A percentile compares a stretch with the other conserved stretches of the same genome.
Evolutionary conservation across 495 filamentous ascomycete genomes (phyloP).

Genomic region (Penicillium paxilli): DNA sequence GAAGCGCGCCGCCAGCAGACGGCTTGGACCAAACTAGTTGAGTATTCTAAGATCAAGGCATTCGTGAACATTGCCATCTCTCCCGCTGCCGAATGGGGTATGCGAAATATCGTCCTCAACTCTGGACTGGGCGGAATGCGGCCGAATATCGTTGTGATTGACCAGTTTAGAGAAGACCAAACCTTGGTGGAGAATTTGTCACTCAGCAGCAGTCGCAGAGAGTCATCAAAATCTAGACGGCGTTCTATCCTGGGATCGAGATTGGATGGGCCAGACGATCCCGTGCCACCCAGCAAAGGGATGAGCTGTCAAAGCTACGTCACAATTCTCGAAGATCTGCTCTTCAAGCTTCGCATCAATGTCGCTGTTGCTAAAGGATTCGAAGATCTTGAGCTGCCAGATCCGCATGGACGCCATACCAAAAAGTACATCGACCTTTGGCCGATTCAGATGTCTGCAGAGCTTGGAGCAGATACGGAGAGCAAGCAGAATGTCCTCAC

Average conservation of each 20-base stretch:
- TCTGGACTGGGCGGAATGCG: conserved; percentile 88
- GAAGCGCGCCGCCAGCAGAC: conserved; percentile 80
- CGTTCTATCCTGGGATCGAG: conserved; percentile 8
- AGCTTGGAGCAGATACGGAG: conserved; percentile 63
- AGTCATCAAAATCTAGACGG: conserved; percentile 28
- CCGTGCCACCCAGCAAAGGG: conserved; percentile 58
- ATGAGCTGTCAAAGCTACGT: conserved; percentile 71
- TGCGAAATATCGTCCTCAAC: conserved; percentile 77
- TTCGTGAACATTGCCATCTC: conserved; percentile 85
- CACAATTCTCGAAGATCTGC: conserved; percentile 79
- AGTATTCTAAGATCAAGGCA: conserved; percentile 84
- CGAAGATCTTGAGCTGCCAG: conserved; percentile 69
- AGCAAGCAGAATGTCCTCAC: conserved; percentile 69
- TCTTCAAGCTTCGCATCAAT: conserved; percentile 78
- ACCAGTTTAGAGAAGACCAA: conserved; percentile 61
- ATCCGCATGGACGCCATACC: conserved; percentile 49
- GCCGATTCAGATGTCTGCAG: conserved; percentile 84
- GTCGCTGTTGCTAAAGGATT: conserved; percentile 87
- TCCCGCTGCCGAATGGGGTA: conserved; percentile 81
- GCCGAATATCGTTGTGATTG: conserved; percentile 82
- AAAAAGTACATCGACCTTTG: conserved; percentile 88
- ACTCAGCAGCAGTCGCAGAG: conserved; percentile 19
- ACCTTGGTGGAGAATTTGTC: conserved; percentile 50
- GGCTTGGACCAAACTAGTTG: conserved; percentile 83
- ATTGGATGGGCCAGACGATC: conserved; percentile 22